Percentiles rank a stretch among this genome's conserved stretches.
Conservation (phyloP, 2,329 filamentous ascomycete species). For the Claviceps maximensis region DNA sequence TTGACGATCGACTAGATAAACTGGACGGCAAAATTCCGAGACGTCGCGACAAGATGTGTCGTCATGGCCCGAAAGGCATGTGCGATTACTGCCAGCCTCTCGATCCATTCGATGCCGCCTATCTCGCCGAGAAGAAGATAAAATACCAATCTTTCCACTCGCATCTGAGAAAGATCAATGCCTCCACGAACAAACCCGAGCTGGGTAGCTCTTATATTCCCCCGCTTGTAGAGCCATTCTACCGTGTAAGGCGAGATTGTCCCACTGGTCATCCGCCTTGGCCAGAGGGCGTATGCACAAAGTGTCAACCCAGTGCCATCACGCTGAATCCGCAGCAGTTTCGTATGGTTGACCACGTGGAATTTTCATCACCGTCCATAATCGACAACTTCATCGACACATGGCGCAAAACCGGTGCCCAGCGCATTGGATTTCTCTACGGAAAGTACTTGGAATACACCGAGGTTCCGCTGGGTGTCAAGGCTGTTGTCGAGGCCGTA, state of each 20-base stretch:
- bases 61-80: conserved; percentile 94
- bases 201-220: conserved; percentile 91
- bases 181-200: conserved; percentile 91
- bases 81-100: conserved; percentile 98
- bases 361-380: conserved; percentile 74
- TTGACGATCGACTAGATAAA: conserved; percentile 80
- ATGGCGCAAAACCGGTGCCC: conserved; percentile 74
- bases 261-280: conserved; percentile 87
- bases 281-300: conserved; percentile 94
- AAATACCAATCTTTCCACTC: conserved; percentile 97
- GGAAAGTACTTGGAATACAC: conserved; percentile 83
- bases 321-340: conserved; percentile 87
- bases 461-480: conserved; percentile 85
- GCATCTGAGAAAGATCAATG: conserved; percentile 87
- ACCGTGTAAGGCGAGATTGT: conserved; percentile 76
- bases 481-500: conserved; percentile 91
- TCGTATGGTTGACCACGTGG: conserved; percentile 96
- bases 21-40: conserved; percentile 80
- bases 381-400: conserved; percentile 86
- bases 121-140: conserved; percentile 91
- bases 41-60: conserved; percentile 77
- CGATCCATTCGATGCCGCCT: conserved; percentile 82
- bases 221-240: conserved; percentile 84
- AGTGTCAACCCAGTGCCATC: conserved; percentile 95
- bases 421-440: conserved; percentile 82